Conservation (phyloP, 768 basidiomycete species). For the Calocybe cyanea region DNA sequence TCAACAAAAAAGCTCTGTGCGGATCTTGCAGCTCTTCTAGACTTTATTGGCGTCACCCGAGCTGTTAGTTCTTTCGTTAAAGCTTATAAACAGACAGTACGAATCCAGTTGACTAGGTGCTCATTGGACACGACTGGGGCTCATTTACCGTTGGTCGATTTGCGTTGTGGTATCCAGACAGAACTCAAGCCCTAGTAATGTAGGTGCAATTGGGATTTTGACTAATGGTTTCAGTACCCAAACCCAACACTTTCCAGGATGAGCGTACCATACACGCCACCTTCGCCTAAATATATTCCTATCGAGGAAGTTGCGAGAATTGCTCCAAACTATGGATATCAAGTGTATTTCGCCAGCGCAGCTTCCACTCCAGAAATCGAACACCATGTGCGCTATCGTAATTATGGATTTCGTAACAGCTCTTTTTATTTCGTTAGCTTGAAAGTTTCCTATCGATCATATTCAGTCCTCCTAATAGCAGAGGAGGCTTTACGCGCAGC, state of each 20-base stretch:
- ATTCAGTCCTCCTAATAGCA: conserved; percentile 19
- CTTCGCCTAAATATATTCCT: conserved; percentile 42
- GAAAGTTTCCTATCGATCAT: conserved; percentile 30
- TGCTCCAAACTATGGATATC: conserved; percentile 62
- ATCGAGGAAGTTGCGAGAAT: conserved; percentile 46
- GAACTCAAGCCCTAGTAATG: conserved; percentile 57
- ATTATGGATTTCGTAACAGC: background rate
- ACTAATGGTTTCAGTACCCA: background rate
- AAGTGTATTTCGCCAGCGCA: conserved; percentile 58
- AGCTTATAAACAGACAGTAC: background rate
- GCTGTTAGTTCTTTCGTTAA: conserved; percentile 40
- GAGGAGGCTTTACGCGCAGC: conserved; percentile 16
- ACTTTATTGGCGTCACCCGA: conserved; percentile 45
- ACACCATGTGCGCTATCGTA: conserved; percentile 38
- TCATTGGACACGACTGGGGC: conserved; percentile 86
- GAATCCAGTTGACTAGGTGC: conserved; percentile 33
- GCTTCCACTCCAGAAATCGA: conserved; percentile 54
- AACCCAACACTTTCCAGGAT: conserved; percentile 36
- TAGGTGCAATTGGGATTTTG: conserved; percentile 29
- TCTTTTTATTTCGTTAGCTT: conserved; percentile 28
- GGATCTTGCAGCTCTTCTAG: conserved; percentile 66
- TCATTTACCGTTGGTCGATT: conserved; percentile 60
- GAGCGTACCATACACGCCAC: conserved; percentile 66
- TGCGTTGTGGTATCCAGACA: conserved; percentile 68
- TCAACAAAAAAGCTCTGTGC: conserved; percentile 54